phyloP scores from a whole-genome alignment of 768 basidiomycete genomes.

The Ramaria sp. region DNA sequence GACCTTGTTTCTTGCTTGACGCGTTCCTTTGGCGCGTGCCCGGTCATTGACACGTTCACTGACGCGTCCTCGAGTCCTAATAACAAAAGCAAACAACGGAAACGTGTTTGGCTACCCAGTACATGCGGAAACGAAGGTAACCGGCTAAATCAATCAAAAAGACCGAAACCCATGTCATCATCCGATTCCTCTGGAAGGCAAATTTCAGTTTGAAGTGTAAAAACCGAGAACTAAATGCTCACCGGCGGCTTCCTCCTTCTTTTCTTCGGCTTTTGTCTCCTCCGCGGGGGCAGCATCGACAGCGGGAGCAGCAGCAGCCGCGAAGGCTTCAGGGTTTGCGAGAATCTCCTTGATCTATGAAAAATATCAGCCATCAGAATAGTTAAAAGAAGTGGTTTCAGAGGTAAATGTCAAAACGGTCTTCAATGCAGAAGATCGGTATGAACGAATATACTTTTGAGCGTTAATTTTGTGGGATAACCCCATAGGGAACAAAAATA shows the following conservation, averaged over 20 bases:
- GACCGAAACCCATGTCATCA: conserved; percentile 92
- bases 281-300: conserved; percentile 48
- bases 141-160: conserved; percentile 62
- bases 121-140: not conserved
- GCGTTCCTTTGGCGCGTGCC: no score
- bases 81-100: no score
- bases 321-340: conserved; percentile 98
- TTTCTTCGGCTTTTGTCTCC: conserved; percentile 58
- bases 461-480: conserved; percentile 40
- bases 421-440: conserved; percentile 36
- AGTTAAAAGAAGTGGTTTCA: conserved; percentile 11
- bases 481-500: conserved; percentile 19
- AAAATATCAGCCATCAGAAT: conserved; percentile 26
- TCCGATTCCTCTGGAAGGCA: conserved; percentile 59
- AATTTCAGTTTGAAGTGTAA: not conserved
- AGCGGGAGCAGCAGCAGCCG: conserved; percentile 56
- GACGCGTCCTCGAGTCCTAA: no score
- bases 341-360: conserved; percentile 87
- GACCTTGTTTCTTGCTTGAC: no score
- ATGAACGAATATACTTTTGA: conserved; percentile 94
- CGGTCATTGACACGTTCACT: no score
- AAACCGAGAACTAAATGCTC: conserved; percentile 2
- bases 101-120: not conserved
- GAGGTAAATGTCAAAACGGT: conserved; percentile 9
- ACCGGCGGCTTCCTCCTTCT: conserved; percentile 57